Evolutionary conservation across 2,329 filamentous ascomycete species (phyloP).

Genomic region (Diaporthe sp.): DNA sequence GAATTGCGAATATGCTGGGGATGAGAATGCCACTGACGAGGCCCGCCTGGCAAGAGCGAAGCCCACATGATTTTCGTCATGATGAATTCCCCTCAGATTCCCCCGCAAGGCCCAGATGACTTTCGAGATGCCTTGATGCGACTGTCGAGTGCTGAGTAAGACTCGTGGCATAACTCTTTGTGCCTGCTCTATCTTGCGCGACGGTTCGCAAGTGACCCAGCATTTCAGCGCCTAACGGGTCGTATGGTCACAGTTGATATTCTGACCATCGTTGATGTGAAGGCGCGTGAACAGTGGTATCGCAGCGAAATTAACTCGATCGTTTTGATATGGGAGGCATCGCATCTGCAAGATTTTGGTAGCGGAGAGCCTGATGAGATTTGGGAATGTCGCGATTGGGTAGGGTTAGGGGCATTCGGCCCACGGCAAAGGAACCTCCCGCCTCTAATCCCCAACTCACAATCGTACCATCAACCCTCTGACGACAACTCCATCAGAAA

Average conservation of each 20-base stretch:
- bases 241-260: not conserved
- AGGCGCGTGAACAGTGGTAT: not conserved
- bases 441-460: conserved; percentile 37
- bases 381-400: conserved; percentile 16
- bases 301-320: not conserved
- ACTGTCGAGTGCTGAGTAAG: conserved; percentile 36
- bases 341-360: not conserved
- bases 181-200: conserved; percentile 28
- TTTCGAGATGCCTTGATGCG: conserved; percentile 33
- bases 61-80: not conserved
- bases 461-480: conserved; percentile 21
- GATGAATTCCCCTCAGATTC: not conserved
- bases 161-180: conserved; percentile 40
- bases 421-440: conserved; percentile 28
- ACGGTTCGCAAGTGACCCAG: conserved; percentile 30
- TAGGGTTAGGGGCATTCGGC: conserved; percentile 9
- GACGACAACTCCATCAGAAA: conserved; percentile 45
- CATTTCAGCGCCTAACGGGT: conserved; percentile 24
- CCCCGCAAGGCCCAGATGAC: conserved; percentile 3
- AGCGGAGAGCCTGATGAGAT: conserved; percentile 11
- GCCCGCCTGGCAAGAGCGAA: conserved; percentile 3
- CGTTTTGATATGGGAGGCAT: not conserved
- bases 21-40: conserved; percentile 27
- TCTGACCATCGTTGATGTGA: not conserved
- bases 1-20: conserved; percentile 16